These are phyloP conservation scores for Cryptococcus amylolentus DNA, from an alignment of 1,284 basidiomycete species.

Conservation along the genomic window DNA sequence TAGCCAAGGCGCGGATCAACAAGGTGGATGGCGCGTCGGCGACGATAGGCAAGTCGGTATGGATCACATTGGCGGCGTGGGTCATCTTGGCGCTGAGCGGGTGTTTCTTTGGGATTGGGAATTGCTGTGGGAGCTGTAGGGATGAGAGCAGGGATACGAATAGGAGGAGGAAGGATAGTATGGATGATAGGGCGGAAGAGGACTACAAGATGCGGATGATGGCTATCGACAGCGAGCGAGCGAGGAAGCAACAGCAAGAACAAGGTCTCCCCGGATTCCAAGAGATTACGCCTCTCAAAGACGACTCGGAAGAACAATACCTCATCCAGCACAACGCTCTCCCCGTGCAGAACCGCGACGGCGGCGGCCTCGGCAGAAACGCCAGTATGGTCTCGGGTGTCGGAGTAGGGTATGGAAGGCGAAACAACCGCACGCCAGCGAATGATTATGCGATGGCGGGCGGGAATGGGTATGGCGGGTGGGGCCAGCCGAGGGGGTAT, in stretches of 20 bases:
- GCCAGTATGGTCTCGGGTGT: constrained; percentile 38
- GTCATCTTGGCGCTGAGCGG: constrained; percentile 75
- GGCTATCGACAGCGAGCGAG: constrained; percentile 39
- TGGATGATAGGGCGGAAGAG: constrained; percentile 13
- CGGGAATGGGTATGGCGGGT: constrained; percentile 4
- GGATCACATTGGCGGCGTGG: constrained; percentile 82
- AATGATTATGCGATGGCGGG: constrained; percentile 4
- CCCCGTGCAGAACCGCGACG: constrained; percentile 4
- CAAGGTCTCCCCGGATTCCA: constrained; percentile 41
- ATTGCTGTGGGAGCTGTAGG: constrained; percentile 62
- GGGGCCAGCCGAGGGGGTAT: constrained; percentile 11
- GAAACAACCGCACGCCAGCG: constrained; percentile 11
- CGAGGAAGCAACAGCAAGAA: constrained; percentile 39
- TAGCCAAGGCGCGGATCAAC: constrained; percentile 73
- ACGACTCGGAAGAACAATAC: constrained; percentile 38
- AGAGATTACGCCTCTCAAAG: constrained; percentile 30
- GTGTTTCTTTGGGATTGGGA: constrained; percentile 74
- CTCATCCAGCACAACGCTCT: constrained; percentile 25
- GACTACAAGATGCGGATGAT: constrained; percentile 36
- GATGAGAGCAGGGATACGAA: constrained; percentile 24
- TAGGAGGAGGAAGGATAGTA: constrained; percentile 10
- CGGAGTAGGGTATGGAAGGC: constrained; percentile 39
- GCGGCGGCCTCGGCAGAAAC: constrained; percentile 21
- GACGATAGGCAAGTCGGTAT: constrained; percentile 70
- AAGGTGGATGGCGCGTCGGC: constrained; percentile 64